Percentiles rank a stretch among this genome's conserved stretches.
Conservation (phyloP, 371 early-diverging fungal genomes). For the Syncephalis plumigaleata region DNA sequence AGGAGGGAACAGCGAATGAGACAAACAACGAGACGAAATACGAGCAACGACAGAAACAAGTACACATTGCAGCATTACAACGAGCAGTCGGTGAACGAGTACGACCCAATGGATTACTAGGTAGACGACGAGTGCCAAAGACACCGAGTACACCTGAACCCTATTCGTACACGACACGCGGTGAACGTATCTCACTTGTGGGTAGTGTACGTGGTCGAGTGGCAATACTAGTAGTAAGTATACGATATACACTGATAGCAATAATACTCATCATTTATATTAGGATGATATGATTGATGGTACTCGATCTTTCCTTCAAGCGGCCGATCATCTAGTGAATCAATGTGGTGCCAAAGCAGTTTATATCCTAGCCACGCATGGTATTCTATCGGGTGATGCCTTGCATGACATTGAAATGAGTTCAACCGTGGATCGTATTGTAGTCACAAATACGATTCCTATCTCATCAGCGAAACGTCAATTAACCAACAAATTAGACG, state of each 20-base stretch:
- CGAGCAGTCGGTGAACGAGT: conserved; percentile 7
- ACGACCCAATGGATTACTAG: conserved; percentile 7
- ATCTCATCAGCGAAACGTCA: conserved; percentile 55
- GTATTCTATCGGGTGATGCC: conserved; percentile 76
- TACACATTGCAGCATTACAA: conserved; percentile 7
- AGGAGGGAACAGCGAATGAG: conserved; percentile 13
- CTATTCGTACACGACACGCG: neutral
- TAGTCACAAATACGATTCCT: conserved; percentile 91
- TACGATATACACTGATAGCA: neutral
- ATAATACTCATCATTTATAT: no score
- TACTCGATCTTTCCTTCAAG: conserved; percentile 74
- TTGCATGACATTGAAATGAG: conserved; percentile 70
- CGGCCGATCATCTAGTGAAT: conserved; percentile 73
- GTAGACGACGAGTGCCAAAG: no score
- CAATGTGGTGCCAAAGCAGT: conserved; percentile 74
- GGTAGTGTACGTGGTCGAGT: conserved; percentile 82
- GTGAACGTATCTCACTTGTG: conserved; percentile 48
- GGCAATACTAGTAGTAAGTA: conserved; percentile 74
- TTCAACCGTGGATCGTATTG: conserved; percentile 64
- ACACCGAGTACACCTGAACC: no score
- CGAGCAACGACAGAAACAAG: conserved; percentile 14
- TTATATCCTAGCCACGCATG: conserved; percentile 87
- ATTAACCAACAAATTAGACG: conserved; percentile 51
- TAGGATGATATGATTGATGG: conserved; percentile 86
- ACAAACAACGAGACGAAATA: conserved; percentile 9